Evolutionary conservation across 2,329 filamentous ascomycete species (phyloP).

Genomic region (Aspergillus aculeatus): DNA sequence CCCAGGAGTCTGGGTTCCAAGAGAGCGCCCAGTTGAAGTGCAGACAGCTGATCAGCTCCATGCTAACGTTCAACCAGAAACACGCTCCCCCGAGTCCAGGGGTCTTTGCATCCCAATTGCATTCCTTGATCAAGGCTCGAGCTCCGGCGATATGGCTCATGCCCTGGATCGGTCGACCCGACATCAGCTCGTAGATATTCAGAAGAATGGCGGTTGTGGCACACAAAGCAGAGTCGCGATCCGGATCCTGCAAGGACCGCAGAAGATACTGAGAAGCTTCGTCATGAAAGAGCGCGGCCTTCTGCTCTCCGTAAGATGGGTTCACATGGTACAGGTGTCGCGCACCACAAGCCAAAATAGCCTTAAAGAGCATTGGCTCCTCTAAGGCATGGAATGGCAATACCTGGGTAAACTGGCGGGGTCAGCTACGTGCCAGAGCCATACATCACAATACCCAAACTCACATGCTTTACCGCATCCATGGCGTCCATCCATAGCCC

Average conservation of each 20-base stretch:
- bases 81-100: slow-evolving; percentile 80
- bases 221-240: slow-evolving; percentile 79
- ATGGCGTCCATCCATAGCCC: slow-evolving; percentile 93
- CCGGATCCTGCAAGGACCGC: slow-evolving; percentile 75
- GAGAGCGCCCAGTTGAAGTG: slow-evolving; percentile 83
- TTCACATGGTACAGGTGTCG: slow-evolving; percentile 74
- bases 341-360: slow-evolving; percentile 83
- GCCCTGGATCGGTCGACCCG: slow-evolving; percentile 70
- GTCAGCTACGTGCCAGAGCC: slow-evolving; percentile 11
- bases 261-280: slow-evolving; percentile 77
- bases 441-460: slow-evolving; percentile 18
- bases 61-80: slow-evolving; percentile 90
- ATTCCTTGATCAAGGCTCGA: slow-evolving; percentile 82
- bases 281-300: slow-evolving; percentile 80
- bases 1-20: slow-evolving; percentile 90
- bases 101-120: slow-evolving; percentile 79
- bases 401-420: slow-evolving; percentile 66
- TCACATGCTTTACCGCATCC: slow-evolving; percentile 73
- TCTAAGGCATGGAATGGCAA: slow-evolving; percentile 80
- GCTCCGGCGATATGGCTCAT: slow-evolving; percentile 89
- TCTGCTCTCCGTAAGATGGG: slow-evolving; percentile 69
- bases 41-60: slow-evolving; percentile 86
- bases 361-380: slow-evolving; percentile 85
- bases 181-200: slow-evolving; percentile 93
- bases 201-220: slow-evolving; percentile 84